Evolutionary conservation across 305 asterid genomes (phyloP).

Genomic region (Fraxinus baroniana): DNA sequence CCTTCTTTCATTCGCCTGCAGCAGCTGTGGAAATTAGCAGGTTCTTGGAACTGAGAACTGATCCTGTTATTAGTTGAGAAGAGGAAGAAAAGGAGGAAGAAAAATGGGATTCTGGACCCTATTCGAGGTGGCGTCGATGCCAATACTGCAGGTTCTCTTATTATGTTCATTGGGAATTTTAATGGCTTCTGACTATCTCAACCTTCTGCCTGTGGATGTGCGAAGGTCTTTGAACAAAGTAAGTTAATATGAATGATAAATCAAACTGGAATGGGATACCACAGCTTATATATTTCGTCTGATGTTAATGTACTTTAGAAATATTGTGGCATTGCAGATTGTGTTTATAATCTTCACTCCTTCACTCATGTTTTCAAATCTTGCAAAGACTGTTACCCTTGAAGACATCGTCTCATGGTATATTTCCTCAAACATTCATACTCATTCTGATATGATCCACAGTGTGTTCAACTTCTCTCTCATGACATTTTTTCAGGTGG

Average conservation of each 20-base stretch:
- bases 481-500: constrained; percentile 51
- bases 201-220: constrained; percentile 55
- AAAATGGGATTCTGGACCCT: constrained; percentile 67
- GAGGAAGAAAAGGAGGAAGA: constrained; percentile 38
- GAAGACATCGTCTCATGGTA: constrained; percentile 79
- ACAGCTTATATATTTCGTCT: neutral
- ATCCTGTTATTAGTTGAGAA: constrained; percentile 32
- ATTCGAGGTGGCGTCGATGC: constrained; percentile 85
- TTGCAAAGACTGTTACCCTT: constrained; percentile 56
- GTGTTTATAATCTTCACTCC: constrained; percentile 73
- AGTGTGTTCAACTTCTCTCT: neutral
- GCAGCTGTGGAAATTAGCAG: neutral
- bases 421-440: neutral
- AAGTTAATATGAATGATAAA: neutral
- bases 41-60: neutral
- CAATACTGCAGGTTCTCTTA: constrained; percentile 62
- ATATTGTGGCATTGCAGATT: constrained; percentile 40
- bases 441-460: neutral
- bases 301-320: neutral
- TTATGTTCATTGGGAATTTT: constrained; percentile 63
- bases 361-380: constrained; percentile 57
- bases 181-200: constrained; percentile 69
- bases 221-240: constrained; percentile 56
- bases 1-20: neutral
- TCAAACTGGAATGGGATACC: neutral